Percentiles rank a stretch among this genome's conserved stretches.
Evolutionary conservation across 83 land plant species (phyloP).

Genomic region (Thuja plicata): DNA sequence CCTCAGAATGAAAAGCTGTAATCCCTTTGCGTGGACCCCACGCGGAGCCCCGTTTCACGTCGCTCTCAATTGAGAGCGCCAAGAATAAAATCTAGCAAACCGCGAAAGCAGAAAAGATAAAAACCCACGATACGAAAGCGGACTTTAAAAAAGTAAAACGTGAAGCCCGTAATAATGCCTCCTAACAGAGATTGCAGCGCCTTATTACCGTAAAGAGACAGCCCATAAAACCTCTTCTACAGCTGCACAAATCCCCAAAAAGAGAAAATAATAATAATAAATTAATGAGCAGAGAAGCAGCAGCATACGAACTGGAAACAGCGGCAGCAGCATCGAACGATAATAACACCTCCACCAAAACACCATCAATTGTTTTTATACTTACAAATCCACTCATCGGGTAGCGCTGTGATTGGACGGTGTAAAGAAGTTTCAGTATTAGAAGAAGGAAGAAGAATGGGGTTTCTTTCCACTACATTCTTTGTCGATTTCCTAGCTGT

Average conservation of each 20-base stretch:
- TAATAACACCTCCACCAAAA: no score
- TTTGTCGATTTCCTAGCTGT: neutral
- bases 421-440: neutral
- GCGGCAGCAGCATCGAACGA: no score
- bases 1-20: no score
- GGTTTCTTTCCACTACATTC: neutral
- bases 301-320: no score
- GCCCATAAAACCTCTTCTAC: neutral
- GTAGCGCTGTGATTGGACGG: neutral
- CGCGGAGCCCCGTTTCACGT: neutral
- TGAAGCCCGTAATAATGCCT: no score
- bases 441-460: neutral
- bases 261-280: neutral
- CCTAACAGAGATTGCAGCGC: no score
- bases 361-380: neutral
- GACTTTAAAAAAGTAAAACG: no score
- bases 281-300: no score
- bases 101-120: neutral
- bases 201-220: neutral
- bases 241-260: neutral
- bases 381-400: neutral
- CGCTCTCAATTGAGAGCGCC: neutral
- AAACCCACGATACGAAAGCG: neutral
- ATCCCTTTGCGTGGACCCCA: no score
- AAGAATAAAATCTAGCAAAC: no score